Evolutionary conservation across 2,329 filamentous ascomycete species (phyloP).

Genomic region (Xylaria multiplex): DNA sequence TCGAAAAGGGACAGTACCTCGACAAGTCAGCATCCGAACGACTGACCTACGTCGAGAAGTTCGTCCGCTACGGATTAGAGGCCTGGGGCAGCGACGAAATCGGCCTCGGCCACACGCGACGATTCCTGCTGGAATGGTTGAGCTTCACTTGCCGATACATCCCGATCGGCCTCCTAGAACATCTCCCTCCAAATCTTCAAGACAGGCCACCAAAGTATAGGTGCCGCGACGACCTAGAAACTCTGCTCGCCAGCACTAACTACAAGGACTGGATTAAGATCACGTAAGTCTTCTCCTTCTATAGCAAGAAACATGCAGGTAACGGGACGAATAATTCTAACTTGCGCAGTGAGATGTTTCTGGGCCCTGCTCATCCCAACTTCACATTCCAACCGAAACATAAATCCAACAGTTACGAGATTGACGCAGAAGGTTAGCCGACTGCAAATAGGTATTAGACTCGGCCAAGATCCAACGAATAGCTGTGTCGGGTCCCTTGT

Average conservation of each 20-base stretch:
- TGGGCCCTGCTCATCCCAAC: constrained; percentile 86
- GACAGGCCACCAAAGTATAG: constrained; percentile 86
- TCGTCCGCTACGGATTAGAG: constrained; percentile 88
- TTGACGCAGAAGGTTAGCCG: constrained; percentile 75
- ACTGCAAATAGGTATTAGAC: not conserved
- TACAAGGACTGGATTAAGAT: constrained; percentile 99
- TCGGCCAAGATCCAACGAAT: not conserved
- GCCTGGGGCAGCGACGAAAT: constrained; percentile 97
- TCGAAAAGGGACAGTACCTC: constrained; percentile 88
- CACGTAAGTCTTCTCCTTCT: constrained; percentile 69
- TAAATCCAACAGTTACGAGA: constrained; percentile 91
- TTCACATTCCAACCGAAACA: constrained; percentile 98
- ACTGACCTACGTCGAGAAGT: constrained; percentile 86
- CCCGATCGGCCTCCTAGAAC: constrained; percentile 86
- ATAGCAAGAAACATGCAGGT: not conserved
- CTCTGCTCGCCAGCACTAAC: constrained; percentile 87
- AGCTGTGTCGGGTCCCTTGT: not conserved
- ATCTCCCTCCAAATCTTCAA: constrained; percentile 87
- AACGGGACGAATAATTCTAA: constrained; percentile 16
- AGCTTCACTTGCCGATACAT: constrained; percentile 94
- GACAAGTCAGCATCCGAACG: constrained; percentile 94
- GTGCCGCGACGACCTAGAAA: constrained; percentile 91
- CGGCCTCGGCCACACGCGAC: constrained; percentile 87
- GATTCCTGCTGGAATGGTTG: constrained; percentile 95
- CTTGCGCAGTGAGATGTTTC: constrained; percentile 86